Conservation (phyloP, 2,329 filamentous ascomycete genomes). For the Neofusicoccum sp. region DNA sequence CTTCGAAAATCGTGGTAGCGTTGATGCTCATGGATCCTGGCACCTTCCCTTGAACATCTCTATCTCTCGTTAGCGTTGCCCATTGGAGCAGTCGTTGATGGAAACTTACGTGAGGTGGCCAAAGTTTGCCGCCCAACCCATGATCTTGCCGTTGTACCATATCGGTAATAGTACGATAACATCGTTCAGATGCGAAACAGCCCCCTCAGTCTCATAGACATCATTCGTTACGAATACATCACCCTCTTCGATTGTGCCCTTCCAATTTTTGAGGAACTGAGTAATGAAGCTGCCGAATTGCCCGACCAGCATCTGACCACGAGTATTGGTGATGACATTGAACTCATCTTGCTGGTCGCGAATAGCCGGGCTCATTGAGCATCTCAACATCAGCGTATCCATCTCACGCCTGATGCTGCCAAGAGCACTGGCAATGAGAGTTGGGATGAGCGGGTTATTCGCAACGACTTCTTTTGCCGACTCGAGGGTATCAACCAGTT, state of each 20-base stretch:
- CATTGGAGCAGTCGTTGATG: too few species aligned
- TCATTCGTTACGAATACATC: slow-evolving; percentile 54
- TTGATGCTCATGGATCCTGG: slow-evolving; percentile 53
- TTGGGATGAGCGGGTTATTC: slow-evolving; percentile 44
- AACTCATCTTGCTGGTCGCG: slow-evolving; percentile 54
- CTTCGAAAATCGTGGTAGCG: slow-evolving; percentile 48
- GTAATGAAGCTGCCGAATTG: slow-evolving; percentile 53
- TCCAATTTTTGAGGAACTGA: slow-evolving; percentile 48
- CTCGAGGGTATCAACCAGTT: slow-evolving; percentile 35
- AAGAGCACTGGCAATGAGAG: slow-evolving; percentile 46
- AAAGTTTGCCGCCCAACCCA: slow-evolving; percentile 53
- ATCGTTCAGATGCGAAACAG: slow-evolving; percentile 52
- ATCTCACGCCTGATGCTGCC: slow-evolving; percentile 50
- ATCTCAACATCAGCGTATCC: slow-evolving; percentile 52
- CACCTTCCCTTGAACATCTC: slow-evolving; percentile 44
- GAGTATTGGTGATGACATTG: slow-evolving; percentile 51
- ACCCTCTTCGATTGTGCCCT: slow-evolving; percentile 49
- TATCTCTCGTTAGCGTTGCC: background rate
- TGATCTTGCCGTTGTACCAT: slow-evolving; percentile 43
- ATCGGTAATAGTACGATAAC: slow-evolving; percentile 52
- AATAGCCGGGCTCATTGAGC: slow-evolving; percentile 52
- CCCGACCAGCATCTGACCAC: slow-evolving; percentile 52
- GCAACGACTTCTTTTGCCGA: slow-evolving; percentile 38
- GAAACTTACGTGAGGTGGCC: slow-evolving; percentile 46
- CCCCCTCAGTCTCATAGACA: slow-evolving; percentile 49